Percentiles rank a stretch among this genome's conserved stretches.
phyloP scores from a whole-genome alignment of 1,284 basidiomycete genomes.

The Ustilago tritici region DNA sequence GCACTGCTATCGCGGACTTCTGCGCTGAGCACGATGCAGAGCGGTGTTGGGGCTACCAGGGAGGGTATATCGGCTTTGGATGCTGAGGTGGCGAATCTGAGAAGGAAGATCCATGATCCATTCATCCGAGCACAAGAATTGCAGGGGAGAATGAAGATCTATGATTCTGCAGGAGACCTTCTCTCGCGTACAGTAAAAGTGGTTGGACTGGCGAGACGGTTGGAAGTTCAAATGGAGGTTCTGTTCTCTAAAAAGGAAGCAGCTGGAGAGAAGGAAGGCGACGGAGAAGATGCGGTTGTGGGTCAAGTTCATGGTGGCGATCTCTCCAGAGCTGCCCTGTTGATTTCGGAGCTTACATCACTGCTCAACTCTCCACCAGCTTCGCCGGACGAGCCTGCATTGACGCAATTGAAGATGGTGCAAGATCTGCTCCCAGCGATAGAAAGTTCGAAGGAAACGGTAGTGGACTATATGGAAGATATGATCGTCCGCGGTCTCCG shows the following conservation, averaged over 20 bases:
- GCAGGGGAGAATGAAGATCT: constrained; percentile 16
- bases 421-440: constrained; percentile 39
- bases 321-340: constrained; percentile 50
- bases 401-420: constrained; percentile 43
- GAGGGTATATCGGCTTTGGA: constrained; percentile 23
- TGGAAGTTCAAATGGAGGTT: constrained; percentile 53
- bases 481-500: constrained; percentile 60
- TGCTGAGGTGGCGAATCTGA: constrained; percentile 19
- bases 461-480: constrained; percentile 62
- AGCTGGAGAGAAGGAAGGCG: constrained; percentile 4
- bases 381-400: constrained; percentile 56
- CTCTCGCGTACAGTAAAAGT: constrained; percentile 30
- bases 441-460: constrained; percentile 39
- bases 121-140: constrained; percentile 21
- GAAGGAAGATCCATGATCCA: constrained; percentile 30
- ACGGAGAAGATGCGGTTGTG: constrained; percentile 41
- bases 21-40: constrained; percentile 19
- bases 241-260: constrained; percentile 24
- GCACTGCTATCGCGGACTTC: constrained; percentile 22
- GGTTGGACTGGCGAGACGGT: constrained; percentile 36
- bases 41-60: constrained; percentile 10
- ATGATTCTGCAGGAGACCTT: constrained; percentile 33
- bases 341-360: constrained; percentile 40
- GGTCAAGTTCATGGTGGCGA: constrained; percentile 47
- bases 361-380: constrained; percentile 8